phyloP scores from a whole-genome alignment of 345 rosid genomes.

The Aurinia saxatilis region DNA sequence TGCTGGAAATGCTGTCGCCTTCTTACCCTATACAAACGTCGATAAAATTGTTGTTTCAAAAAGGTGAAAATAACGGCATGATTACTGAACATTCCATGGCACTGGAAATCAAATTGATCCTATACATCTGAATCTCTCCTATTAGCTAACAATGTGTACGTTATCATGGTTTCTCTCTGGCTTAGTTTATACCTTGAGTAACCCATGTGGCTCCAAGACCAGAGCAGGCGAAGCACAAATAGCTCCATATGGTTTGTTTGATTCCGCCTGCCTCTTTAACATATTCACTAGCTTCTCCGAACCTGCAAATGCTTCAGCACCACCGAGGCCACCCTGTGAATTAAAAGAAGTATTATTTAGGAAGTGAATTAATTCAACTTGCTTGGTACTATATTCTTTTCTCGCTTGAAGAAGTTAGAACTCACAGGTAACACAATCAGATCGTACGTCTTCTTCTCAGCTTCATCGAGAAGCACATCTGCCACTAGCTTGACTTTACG shows the following conservation, averaged over 20 bases:
- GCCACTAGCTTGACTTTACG: conserved; percentile 81
- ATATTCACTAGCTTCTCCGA: conserved; percentile 70
- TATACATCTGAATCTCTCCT: neutral
- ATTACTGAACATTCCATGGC: neutral
- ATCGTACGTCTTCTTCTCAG: conserved; percentile 71
- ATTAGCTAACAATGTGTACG: neutral
- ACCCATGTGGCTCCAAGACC: conserved; percentile 82
- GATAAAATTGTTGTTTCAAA: neutral
- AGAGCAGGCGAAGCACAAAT: conserved; percentile 95
- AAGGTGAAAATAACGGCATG: neutral
- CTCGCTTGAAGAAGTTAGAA: neutral
- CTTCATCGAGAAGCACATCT: conserved; percentile 81
- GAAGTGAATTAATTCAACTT: neutral
- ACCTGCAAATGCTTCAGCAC: conserved; percentile 81
- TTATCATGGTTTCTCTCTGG: neutral
- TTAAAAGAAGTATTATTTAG: neutral
- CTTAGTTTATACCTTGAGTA: conserved; percentile 58
- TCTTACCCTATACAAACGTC: conserved; percentile 59
- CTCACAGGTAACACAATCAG: conserved; percentile 86
- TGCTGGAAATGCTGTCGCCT: conserved; percentile 85
- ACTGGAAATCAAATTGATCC: neutral
- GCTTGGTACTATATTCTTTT: neutral
- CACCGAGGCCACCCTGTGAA: conserved; percentile 87
- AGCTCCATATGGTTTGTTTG: conserved; percentile 84
- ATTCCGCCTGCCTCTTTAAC: conserved; percentile 68